These are phyloP conservation scores for Astrothelium subdiscretum DNA, from an alignment of 495 filamentous ascomycete species.

Conservation along the genomic window DNA sequence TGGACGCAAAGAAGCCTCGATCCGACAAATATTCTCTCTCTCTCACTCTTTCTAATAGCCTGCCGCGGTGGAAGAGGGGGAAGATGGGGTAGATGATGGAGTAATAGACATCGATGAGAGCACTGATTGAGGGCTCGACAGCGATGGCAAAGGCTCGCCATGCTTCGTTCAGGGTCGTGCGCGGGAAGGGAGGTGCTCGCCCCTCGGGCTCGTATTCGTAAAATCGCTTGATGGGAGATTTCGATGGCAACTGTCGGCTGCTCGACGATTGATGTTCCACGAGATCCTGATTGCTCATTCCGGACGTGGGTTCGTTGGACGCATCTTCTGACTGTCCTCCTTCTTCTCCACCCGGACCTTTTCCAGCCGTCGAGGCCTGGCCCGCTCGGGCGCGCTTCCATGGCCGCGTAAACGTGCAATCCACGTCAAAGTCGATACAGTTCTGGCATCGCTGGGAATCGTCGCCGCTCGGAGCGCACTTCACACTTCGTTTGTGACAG, in stretches of 20 bases:
- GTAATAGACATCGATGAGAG: slow-evolving; percentile 34
- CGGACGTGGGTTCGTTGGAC: not conserved
- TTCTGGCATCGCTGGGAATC: not conserved
- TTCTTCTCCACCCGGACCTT: not conserved
- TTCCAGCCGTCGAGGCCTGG: not conserved
- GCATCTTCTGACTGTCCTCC: not conserved
- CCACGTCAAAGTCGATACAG: slow-evolving; percentile 1
- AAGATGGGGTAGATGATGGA: slow-evolving; percentile 36
- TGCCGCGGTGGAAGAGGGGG: slow-evolving; percentile 38
- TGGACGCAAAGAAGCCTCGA: slow-evolving; percentile 34
- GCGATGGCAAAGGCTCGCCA: slow-evolving; percentile 28
- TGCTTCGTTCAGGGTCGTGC: not conserved
- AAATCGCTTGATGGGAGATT: not conserved
- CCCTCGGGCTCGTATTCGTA: not conserved
- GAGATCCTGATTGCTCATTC: not conserved
- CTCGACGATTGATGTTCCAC: not conserved
- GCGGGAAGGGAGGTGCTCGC: not conserved
- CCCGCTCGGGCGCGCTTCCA: not conserved
- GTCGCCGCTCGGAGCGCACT: not conserved
- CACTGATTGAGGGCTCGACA: slow-evolving; percentile 22
- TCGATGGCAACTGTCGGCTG: not conserved
- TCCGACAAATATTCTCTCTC: slow-evolving; percentile 32
- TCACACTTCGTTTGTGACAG: not conserved
- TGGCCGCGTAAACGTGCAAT: slow-evolving; percentile 1
- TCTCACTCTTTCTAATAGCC: slow-evolving; percentile 28